Base-by-base conservation (phyloP, 192 early-diverging fungal genomes). In the Gaertneriomyces sp. region DNA sequence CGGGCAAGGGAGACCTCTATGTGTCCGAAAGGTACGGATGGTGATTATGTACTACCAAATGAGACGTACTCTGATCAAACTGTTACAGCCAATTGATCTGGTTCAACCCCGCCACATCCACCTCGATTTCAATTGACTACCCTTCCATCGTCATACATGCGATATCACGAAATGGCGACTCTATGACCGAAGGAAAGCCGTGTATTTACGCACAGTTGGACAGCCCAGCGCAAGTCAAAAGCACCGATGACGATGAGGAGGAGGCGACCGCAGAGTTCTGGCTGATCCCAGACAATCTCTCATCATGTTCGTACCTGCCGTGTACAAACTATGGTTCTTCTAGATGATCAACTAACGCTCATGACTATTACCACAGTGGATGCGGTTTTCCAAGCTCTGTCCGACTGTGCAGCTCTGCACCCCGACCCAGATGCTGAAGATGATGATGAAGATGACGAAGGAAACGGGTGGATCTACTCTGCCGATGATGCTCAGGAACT, bases 141-240 rank as follows among this genome's bases (percentile, higher is more conserved):
- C 80, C 79, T 1, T 79, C 81, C 19, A 84, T 90, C 55, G 82
- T 85, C 46, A 86, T 90, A 54, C 86, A 90, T 57, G 88, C 88
- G 7, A 84, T 88, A 42, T 84, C 86, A 7, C 80, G 88, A 14
- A 73, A 74, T 25, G 73, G 64, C 38, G 51, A 67, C 42, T 41
- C 45, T 6, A 39, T 68, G 8, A 47, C 40, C 25, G 54, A 41
- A 7, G 76, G 71, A 10, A 64, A 70, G 25, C 84, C 86, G 6
- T 76, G 74, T 58, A 86, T 90, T 55, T 90, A 90, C 64, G 85
- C 79, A 49, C 88, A 90, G 63, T 76, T 88, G 7, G 86, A 85
- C 38, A 67, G 72, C n/a, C 12, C 39, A 12, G 54, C 39, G 54
- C 12, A 38, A 56, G 49, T 51, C 3, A 14, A 74, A 0, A 75